Percentiles rank a stretch among this genome's conserved stretches.
These are phyloP conservation scores for Rhodomyrtus tomentosa DNA, from an alignment of 345 rosid species.

Conservation along the genomic window DNA sequence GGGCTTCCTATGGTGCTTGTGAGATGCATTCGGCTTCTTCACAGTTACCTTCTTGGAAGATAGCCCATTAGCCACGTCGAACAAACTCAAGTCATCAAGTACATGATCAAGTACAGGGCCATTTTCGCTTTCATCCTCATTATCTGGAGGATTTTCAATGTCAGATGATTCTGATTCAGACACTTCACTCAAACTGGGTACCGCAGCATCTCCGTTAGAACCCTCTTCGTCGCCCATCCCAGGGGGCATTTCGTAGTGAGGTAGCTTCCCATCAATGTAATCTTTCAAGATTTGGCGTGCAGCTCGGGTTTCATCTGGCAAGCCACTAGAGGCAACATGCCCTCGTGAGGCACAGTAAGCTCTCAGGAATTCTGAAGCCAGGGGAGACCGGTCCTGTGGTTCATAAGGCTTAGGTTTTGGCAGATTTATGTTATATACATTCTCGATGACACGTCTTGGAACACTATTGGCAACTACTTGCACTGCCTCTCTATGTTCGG, in stretches of 20 bases:
- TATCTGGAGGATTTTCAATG: slow-evolving; percentile 13
- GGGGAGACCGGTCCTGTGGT: slow-evolving; percentile 64
- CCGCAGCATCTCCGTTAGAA: slow-evolving; percentile 9
- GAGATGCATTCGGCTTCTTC: slow-evolving; percentile 42
- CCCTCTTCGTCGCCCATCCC: slow-evolving; percentile 26
- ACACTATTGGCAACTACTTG: slow-evolving; percentile 79
- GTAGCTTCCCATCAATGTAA: slow-evolving; percentile 70
- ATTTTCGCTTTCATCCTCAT: slow-evolving; percentile 1
- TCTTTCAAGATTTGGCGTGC: slow-evolving; percentile 83
- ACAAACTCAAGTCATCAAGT: slow-evolving; percentile 61
- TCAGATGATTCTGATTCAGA: slow-evolving; percentile 35
- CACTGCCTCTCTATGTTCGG: slow-evolving; percentile 79
- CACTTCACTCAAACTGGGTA: slow-evolving; percentile 10
- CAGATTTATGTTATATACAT: slow-evolving; percentile 58
- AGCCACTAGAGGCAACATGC: slow-evolving; percentile 80
- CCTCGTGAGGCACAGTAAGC: slow-evolving; percentile 81
- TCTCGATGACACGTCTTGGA: slow-evolving; percentile 53
- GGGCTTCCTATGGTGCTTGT: slow-evolving; percentile 70
- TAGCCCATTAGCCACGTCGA: slow-evolving; percentile 65
- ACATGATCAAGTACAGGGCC: slow-evolving; percentile 36
- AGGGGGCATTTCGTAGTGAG: slow-evolving; percentile 70
- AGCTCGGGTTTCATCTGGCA: slow-evolving; percentile 88
- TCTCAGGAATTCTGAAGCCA: slow-evolving; percentile 60
- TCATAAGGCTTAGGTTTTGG: slow-evolving; percentile 87
- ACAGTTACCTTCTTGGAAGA: slow-evolving; percentile 23